These are phyloP conservation scores for Sugiyamaella novakii DNA, from an alignment of 1,139 yeast genomes.

Conservation along the genomic window DNA sequence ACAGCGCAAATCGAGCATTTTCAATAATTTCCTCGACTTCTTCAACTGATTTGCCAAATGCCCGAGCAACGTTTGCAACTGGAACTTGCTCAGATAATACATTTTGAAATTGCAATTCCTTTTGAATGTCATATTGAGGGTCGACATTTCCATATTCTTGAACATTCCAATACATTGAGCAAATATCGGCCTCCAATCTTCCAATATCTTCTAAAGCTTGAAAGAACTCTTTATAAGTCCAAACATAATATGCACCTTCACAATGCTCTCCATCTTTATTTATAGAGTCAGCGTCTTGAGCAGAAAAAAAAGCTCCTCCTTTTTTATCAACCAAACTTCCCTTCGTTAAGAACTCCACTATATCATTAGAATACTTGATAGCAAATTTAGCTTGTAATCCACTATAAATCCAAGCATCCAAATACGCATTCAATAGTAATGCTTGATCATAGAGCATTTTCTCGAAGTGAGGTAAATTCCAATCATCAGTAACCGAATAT, in stretches of 20 bases:
- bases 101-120: slow-evolving; percentile 40
- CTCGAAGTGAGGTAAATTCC: slow-evolving; percentile 47
- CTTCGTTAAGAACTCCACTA: slow-evolving; percentile 36
- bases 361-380: slow-evolving; percentile 31
- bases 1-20: slow-evolving; percentile 31
- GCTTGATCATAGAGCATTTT: slow-evolving; percentile 47
- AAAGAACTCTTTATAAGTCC: slow-evolving; percentile 43
- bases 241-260: slow-evolving; percentile 45
- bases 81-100: slow-evolving; percentile 36
- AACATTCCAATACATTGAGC: slow-evolving; percentile 43
- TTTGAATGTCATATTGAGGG: slow-evolving; percentile 40
- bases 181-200: slow-evolving; percentile 41
- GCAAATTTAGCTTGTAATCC: slow-evolving; percentile 25
- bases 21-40: slow-evolving; percentile 33
- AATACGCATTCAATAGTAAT: slow-evolving; percentile 40
- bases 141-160: slow-evolving; percentile 44
- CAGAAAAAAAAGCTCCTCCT: slow-evolving; percentile 38
- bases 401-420: slow-evolving; percentile 35
- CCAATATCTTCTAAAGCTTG: slow-evolving; percentile 34
- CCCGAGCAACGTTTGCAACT: slow-evolving; percentile 37
- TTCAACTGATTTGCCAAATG: slow-evolving; percentile 39
- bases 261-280: slow-evolving; percentile 31
- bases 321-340: slow-evolving; percentile 33
- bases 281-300: slow-evolving; percentile 43
- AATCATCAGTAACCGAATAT: slow-evolving; percentile 46